These are phyloP conservation scores for Persicaria maculosa DNA, from an alignment of 148 eudicot genomes.

Conservation along the genomic window DNA sequence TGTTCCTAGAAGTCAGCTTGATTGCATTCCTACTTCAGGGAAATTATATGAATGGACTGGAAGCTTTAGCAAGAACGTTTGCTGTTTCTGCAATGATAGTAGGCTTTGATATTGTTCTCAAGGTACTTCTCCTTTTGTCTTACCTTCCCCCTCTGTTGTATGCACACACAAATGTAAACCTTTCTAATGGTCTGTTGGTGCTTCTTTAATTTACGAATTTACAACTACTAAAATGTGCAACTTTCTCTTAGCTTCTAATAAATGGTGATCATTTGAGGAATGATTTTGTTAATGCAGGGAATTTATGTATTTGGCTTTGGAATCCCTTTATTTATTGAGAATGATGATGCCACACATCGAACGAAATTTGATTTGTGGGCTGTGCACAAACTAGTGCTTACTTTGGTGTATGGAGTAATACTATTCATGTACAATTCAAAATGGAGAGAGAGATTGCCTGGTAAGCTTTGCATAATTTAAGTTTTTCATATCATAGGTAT, in stretches of 20 bases:
- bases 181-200: neutral
- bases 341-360: conserved; percentile 24
- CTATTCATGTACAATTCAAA: conserved; percentile 60
- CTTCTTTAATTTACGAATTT: neutral
- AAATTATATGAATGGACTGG: conserved; percentile 58
- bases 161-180: neutral
- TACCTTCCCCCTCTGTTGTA: no score
- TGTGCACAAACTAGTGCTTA: conserved; percentile 54
- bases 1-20: conserved; percentile 86
- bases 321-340: conserved; percentile 50
- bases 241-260: neutral
- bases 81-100: conserved; percentile 61
- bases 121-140: conserved; percentile 33
- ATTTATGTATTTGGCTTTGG: conserved; percentile 53
- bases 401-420: conserved; percentile 47
- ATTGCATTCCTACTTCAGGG: conserved; percentile 90
- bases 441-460: conserved; percentile 64
- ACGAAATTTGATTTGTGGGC: conserved; percentile 65
- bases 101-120: conserved; percentile 62
- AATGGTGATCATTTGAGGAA: neutral
- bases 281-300: conserved; percentile 28
- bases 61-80: conserved; percentile 71
- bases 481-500: conserved; percentile 3
- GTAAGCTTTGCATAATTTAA: conserved; percentile 22
- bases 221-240: neutral